Percentiles rank a stretch among this genome's conserved stretches.
Evolutionary conservation across 495 filamentous ascomycete genomes (phyloP).

Genomic region (Neurospora tetrasperma): DNA sequence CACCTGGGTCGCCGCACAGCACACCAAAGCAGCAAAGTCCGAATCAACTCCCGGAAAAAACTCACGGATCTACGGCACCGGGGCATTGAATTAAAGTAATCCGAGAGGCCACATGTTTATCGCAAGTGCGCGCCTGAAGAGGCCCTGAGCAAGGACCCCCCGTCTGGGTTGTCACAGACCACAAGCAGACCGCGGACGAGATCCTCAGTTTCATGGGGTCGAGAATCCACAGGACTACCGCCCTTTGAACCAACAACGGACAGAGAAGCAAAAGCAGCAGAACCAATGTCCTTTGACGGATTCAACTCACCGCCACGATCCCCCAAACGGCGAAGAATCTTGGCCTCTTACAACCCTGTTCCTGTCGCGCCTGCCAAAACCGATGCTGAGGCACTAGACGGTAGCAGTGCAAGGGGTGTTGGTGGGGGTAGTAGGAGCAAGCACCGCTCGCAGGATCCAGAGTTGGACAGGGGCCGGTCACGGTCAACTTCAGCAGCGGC

Average conservation of each 20-base stretch:
- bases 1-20: not conserved
- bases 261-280: not conserved
- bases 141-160: not conserved
- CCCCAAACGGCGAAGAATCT: conserved; percentile 35
- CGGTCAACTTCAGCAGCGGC: not conserved
- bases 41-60: not conserved
- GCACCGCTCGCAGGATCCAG: not conserved
- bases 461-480: not conserved
- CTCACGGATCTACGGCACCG: not conserved
- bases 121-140: not conserved
- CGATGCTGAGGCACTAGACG: not conserved
- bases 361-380: not conserved
- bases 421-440: not conserved
- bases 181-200: not conserved
- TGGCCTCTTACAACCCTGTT: conserved; percentile 34
- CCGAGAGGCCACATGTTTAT: not conserved
- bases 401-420: not conserved
- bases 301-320: conserved; percentile 21
- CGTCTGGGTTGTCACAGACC: not conserved
- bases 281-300: conserved; percentile 13
- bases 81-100: not conserved
- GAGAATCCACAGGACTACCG: not conserved
- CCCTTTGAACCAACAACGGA: conserved; percentile 6
- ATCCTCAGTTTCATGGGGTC: not conserved
- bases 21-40: not conserved